Evolutionary conservation across 1,284 basidiomycete species (phyloP).

Genomic region (Coriolopsis trogii): DNA sequence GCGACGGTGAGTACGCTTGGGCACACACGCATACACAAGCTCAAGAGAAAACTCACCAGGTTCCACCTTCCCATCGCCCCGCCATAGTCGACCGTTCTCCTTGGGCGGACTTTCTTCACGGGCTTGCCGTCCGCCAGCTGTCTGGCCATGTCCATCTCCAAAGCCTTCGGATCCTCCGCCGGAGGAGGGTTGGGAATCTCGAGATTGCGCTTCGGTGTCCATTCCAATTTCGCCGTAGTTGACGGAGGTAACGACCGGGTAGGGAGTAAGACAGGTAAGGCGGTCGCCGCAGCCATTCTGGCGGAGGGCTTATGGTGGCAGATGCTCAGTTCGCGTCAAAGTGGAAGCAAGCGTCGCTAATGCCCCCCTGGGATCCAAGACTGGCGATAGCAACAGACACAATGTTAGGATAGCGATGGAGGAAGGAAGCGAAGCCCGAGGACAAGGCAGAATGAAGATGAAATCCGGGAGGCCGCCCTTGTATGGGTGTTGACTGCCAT

Average conservation of each 20-base stretch:
- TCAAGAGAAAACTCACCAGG: constrained; percentile 56
- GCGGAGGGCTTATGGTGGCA: no score
- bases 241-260: constrained; percentile 5
- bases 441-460: no score
- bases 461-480: no score
- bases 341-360: no score
- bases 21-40: not conserved
- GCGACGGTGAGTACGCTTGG: not conserved
- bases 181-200: constrained; percentile 18
- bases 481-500: no score
- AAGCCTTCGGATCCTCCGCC: constrained; percentile 27
- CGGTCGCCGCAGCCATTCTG: not conserved
- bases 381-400: no score
- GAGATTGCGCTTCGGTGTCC: constrained; percentile 19
- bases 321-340: no score
- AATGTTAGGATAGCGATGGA: no score
- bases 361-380: no score
- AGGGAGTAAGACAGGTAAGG: constrained; percentile 13
- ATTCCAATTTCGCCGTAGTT: constrained; percentile 10
- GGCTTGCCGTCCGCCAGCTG: constrained; percentile 73
- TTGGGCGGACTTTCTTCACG: constrained; percentile 88
- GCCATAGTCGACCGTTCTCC: constrained; percentile 94
- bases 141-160: constrained; percentile 74
- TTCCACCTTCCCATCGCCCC: constrained; percentile 85
- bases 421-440: no score